Evolutionary conservation across 371 early-diverging fungal species (phyloP), one percentile per base, ranked within the genome.

Genomic region (Chytridiales sp.): DNA sequence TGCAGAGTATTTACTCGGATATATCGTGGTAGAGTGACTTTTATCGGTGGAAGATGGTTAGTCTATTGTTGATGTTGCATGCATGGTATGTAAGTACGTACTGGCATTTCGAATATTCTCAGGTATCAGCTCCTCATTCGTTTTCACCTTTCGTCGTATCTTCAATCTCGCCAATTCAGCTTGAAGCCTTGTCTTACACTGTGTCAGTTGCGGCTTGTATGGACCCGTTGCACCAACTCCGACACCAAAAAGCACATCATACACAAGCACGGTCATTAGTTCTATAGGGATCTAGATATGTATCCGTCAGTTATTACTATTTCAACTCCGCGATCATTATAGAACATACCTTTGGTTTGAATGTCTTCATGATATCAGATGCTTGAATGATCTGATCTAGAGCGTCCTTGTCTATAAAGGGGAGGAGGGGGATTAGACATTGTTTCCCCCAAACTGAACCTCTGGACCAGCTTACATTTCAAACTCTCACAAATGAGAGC

Each of bases 401-500:
- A 2, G 76, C 77, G 26, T 76, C 69, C 39, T 79, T 78, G 62
- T 84, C 84, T 85, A 15, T 19, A 42, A 3, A 22, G 32, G 13
- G 34, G 15, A 43, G 15, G 24, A 32, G 52, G 30, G 15, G 43
- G n/a, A 29, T 40, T 60, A 19, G n/a, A 1, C 51, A 38, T 43
- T 6, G 36, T 8, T 3, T 21, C 26, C 9, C 29, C 15, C 15
- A 30, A 5, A 24, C 9, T 53, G 29, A 4, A 13, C 26, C 3
- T 21, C 11, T 11, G 19, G 24, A 8, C 31, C 31, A 29, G 30
- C 80, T 62, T 81, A 89, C 91, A 87, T 76, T 93, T 92, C 43
- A 95, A 77, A 2, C 94, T 88, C 68, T 95, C 92, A 73, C 94
- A 93, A 42, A 95, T 80, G 52, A 94, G 73, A 5, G 93, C 95